Conservation (phyloP, 768 basidiomycete species). For the Calvatia gigantea region DNA sequence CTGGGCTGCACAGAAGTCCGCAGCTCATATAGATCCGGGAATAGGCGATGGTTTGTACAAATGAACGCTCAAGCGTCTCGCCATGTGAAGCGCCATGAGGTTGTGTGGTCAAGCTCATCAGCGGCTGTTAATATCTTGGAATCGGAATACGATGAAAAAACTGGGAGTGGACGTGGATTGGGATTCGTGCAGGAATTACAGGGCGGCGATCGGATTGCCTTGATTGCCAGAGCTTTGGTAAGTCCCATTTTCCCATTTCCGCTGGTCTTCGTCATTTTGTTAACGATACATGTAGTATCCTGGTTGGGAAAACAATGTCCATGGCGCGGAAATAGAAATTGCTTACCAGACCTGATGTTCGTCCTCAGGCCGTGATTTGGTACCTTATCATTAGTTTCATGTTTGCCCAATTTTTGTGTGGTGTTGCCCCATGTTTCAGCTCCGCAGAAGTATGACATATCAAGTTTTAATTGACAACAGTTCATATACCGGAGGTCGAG, state of each 20-base stretch:
- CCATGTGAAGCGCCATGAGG: conserved; percentile 15
- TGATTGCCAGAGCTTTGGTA: conserved; percentile 28
- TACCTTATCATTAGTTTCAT: not conserved
- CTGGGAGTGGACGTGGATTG: conserved; percentile 13
- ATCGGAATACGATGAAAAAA: conserved; percentile 13
- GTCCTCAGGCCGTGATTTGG: not conserved
- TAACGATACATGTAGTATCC: conserved; percentile 20
- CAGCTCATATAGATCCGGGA: conserved; percentile 12
- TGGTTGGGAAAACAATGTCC: conserved; percentile 25
- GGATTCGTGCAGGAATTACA: conserved; percentile 16
- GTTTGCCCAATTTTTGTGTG: not conserved
- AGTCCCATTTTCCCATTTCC: not conserved
- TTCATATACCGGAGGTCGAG: too few species aligned
- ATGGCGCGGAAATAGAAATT: conserved; percentile 21
- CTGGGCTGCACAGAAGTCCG: conserved; percentile 10
- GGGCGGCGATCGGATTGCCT: conserved; percentile 18
- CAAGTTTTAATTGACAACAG: too few species aligned
- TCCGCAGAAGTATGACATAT: too few species aligned
- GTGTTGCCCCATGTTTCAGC: not conserved
- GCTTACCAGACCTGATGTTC: conserved; percentile 20
- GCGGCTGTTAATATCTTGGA: not conserved
- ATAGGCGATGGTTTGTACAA: conserved; percentile 23
- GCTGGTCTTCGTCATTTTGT: not conserved
- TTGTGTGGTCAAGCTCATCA: conserved; percentile 21
- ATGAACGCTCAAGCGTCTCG: conserved; percentile 25